Evolutionary conservation across 345 rosid species (phyloP).

Genomic region (Rhizophora mangle): DNA sequence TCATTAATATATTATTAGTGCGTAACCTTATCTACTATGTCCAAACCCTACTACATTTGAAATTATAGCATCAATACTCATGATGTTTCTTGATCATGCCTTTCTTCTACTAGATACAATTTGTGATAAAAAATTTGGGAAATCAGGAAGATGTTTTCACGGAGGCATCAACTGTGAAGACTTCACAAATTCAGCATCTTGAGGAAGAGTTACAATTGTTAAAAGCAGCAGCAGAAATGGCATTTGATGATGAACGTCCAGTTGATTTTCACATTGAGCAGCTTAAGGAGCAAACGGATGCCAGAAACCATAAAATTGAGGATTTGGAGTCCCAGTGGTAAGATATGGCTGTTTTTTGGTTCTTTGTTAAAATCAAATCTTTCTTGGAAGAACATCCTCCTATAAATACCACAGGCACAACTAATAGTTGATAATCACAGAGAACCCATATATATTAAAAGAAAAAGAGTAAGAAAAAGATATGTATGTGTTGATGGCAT

Average conservation of each 20-base stretch:
- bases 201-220: conserved; percentile 52
- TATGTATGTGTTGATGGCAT: no score
- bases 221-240: conserved; percentile 53
- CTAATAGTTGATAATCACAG: not conserved
- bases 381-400: not conserved
- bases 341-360: conserved; percentile 6
- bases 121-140: conserved; percentile 30
- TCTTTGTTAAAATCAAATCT: conserved; percentile 4
- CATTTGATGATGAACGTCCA: conserved; percentile 43
- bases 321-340: conserved; percentile 60
- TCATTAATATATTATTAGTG: no score
- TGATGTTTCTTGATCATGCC: conserved; percentile 3
- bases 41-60: no score
- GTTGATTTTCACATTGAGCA: conserved; percentile 45
- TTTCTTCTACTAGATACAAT: conserved; percentile 36
- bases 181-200: conserved; percentile 40
- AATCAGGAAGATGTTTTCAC: conserved; percentile 33
- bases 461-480: no score
- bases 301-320: conserved; percentile 34
- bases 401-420: not conserved
- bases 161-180: conserved; percentile 39
- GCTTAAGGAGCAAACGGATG: conserved; percentile 45
- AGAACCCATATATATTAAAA: not conserved
- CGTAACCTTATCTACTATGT: no score
- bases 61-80: not conserved